Conservation (phyloP, 306 rosid genomes). For the Delonix regia region DNA sequence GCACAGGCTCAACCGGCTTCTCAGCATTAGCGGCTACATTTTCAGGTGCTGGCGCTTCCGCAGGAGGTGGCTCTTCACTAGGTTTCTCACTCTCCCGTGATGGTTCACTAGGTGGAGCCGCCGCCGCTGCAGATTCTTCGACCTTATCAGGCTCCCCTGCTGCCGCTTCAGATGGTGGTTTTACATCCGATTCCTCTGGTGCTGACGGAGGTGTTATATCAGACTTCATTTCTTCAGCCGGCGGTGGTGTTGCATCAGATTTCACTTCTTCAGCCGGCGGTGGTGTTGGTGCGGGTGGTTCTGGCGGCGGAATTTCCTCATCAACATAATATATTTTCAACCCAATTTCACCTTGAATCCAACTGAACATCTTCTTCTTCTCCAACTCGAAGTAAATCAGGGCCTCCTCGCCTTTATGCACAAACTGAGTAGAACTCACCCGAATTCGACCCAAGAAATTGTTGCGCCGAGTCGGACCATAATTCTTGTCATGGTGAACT, state of each 20-base stretch:
- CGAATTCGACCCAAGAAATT: slow-evolving; percentile 71
- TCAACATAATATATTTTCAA: slow-evolving; percentile 68
- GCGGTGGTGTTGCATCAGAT: not conserved
- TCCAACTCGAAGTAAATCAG: slow-evolving; percentile 66
- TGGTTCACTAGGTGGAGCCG: slow-evolving; percentile 9
- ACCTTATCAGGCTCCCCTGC: not conserved
- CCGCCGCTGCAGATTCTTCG: not conserved
- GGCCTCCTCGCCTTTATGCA: slow-evolving; percentile 87
- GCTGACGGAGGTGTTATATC: not conserved
- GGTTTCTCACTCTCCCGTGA: slow-evolving; percentile 32
- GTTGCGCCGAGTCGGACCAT: slow-evolving; percentile 63
- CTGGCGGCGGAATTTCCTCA: slow-evolving; percentile 31
- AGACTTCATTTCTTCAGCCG: slow-evolving; percentile 35
- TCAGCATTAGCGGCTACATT: not conserved
- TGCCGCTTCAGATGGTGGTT: not conserved
- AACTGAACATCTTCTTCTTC: slow-evolving; percentile 59
- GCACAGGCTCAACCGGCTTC: slow-evolving; percentile 4
- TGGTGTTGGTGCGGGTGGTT: slow-evolving; percentile 17
- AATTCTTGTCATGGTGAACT: slow-evolving; percentile 60
- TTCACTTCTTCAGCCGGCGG: slow-evolving; percentile 35
- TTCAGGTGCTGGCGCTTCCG: not conserved
- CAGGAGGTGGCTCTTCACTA: slow-evolving; percentile 14
- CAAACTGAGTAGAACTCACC: slow-evolving; percentile 68
- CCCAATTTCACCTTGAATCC: slow-evolving; percentile 76
- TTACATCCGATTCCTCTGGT: slow-evolving; percentile 2